Evolutionary conservation across 192 early-diverging fungal genomes (phyloP), one percentile per base, ranked within the genome.

Genomic region (Entomortierella beljakovae): DNA sequence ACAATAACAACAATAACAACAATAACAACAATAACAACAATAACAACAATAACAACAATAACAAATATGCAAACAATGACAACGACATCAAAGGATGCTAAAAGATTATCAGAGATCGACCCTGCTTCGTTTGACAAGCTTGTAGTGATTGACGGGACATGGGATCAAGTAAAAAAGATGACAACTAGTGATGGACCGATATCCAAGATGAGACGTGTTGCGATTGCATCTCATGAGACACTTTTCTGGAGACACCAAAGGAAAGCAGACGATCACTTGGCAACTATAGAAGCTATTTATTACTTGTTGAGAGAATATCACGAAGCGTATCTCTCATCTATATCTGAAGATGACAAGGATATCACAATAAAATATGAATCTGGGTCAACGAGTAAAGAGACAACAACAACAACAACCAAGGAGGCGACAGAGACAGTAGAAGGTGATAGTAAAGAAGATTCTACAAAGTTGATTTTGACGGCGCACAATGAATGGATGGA

Each of bases 211-310:
- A 76, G 64, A 18, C 50, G 73, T 68, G 90, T 94, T 8, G 91
- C 92, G 2, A 89, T 94, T 29, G 86, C 71, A 33, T 89, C 91
- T 20, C 88, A 92, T 32, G 85, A 84, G 64, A 98, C 97, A 7
- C 71, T 91, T 57, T 99, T 97, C 73, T 99, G 96, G 96, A 84
- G 97, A 59, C 95, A 91, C 77, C 97, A 99, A 80, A 84, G 86
- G 50, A 84, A 89, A 34, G 88, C 88, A 23, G 89, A 92, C 18
- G 80, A 86, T 57, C 87, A 93, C 61, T 76, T 99, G 54, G 94
- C 97, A 0, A 98, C 97, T 2, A 97, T 98, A 46, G 97, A 98
- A 76, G 97, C 97, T 5, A 93, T 97, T 26, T 99, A 99, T 60
- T 99, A 92, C 73, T 89, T 97, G 61, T 94, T 92, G 81, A 86